Base-by-base conservation (phyloP, 768 basidiomycete genomes). In the Guyanaporus albipodus region DNA sequence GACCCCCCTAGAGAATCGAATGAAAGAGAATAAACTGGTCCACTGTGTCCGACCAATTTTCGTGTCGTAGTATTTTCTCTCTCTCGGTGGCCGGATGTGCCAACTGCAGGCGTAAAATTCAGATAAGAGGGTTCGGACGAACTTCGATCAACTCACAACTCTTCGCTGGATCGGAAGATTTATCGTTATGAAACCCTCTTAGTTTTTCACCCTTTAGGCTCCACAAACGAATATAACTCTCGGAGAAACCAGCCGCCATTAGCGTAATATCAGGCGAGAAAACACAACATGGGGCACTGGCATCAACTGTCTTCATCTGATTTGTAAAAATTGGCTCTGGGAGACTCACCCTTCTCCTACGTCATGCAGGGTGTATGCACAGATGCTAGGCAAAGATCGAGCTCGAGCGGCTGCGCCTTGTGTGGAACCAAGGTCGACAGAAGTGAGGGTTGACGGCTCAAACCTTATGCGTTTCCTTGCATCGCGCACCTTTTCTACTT, bases 11-110 rank as follows among this genome's bases (percentile, higher is more conserved):
- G 67, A 8, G 96, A 92, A 63, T 98, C 96, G 61, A 98, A 99
- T 17, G 87, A 84, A 26, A 97, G 79, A 2, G 90, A 84, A 66
- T 97, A 98, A 17, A 98, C 92, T 21, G 96, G 93, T 12, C 91
- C 96, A 52, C 93, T 95, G 65, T 99, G 96, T 2, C 92, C 96
- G 42, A 98, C 83, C 15, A 99, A 78, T 70, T 97, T 98, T n/a
- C 93, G 83, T 9, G 94, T 92, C 0, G 86, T 82, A 21, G 53
- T 21, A 1, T 87, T 88, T 46, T 85, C 87, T 66, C 85, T 91
- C 65, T 93, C 91, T 50, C 80, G 75, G 23, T 90, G 75, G 62
- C 83, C 39, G 69, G 75, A 38, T 84, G 67, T 21, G 21, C 75
- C 57, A 35, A 73, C 89, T 91, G 52, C 32, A 26, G n/a, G 8